Conservation (phyloP, 2,329 filamentous ascomycete genomes). For the Fusarium falciforme region DNA sequence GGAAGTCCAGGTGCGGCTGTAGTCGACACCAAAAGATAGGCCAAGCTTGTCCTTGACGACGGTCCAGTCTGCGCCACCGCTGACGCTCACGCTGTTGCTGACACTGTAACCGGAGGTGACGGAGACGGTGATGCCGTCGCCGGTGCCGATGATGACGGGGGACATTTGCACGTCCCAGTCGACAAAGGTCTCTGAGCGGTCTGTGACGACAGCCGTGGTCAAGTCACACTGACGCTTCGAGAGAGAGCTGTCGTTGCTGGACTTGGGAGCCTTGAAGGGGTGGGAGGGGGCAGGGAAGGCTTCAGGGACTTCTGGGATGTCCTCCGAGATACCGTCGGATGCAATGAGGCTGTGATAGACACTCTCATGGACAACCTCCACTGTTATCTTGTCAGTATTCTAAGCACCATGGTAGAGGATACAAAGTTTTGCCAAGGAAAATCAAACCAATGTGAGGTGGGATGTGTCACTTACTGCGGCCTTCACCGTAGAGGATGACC, state of each 20-base stretch:
- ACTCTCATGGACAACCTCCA: slow-evolving; percentile 24
- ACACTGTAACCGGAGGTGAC: background rate
- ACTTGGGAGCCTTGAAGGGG: background rate
- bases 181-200: slow-evolving; percentile 10
- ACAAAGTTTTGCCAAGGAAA: background rate
- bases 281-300: background rate
- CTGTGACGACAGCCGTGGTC: slow-evolving; percentile 7
- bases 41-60: slow-evolving; percentile 8
- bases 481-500: slow-evolving; percentile 29
- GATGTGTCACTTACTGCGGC: slow-evolving; percentile 14
- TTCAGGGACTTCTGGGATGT: slow-evolving; percentile 11
- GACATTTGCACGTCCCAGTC: slow-evolving; percentile 36
- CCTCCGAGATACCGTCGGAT: background rate
- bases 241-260: background rate
- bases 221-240: background rate
- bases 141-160: slow-evolving; percentile 20
- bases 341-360: slow-evolving; percentile 19
- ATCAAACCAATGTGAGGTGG: background rate
- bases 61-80: background rate
- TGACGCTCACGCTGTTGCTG: slow-evolving; percentile 12
- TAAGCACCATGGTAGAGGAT: too few relatives aligned
- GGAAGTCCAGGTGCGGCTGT: slow-evolving; percentile 19
- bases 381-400: background rate
- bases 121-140: slow-evolving; percentile 2
- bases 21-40: slow-evolving; percentile 5